Evolutionary conservation across 129 eudicot genomes (phyloP).

Genomic region (Calendula officinalis): DNA sequence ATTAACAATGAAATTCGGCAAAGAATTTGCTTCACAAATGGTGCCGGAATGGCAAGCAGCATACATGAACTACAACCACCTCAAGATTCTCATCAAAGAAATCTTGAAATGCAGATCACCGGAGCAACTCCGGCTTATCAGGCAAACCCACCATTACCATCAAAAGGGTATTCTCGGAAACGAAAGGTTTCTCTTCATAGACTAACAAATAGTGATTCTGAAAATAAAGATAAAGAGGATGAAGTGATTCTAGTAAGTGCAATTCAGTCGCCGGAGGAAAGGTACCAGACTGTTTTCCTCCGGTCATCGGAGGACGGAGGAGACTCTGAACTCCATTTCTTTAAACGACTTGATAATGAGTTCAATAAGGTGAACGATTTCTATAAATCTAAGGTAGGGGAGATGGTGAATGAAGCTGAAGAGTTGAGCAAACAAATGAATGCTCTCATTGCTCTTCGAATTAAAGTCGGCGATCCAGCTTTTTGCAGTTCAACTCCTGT

Average conservation of each 20-base stretch:
- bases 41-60: slow-evolving; percentile 73
- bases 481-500: slow-evolving; percentile 31
- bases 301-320: too few species aligned
- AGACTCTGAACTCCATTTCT: slow-evolving; percentile 42
- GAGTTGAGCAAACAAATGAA: slow-evolving; percentile 57
- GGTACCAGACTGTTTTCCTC: slow-evolving; percentile 9
- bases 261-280: slow-evolving; percentile 13
- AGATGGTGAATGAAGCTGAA: slow-evolving; percentile 42
- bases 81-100: slow-evolving; percentile 43
- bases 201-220: slow-evolving; percentile 14
- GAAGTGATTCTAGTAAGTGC: slow-evolving; percentile 28
- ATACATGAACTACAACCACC: slow-evolving; percentile 41
- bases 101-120: slow-evolving; percentile 19
- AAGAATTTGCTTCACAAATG: slow-evolving; percentile 53
- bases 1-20: slow-evolving; percentile 45
- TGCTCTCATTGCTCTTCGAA: slow-evolving; percentile 52
- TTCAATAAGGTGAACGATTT: slow-evolving; percentile 54
- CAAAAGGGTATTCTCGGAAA: slow-evolving; percentile 3
- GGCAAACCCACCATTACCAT: slow-evolving; percentile 10
- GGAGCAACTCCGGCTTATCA: neutral
- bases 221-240: slow-evolving; percentile 13
- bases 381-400: slow-evolving; percentile 44
- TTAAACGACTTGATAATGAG: slow-evolving; percentile 49
- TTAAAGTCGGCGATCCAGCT: slow-evolving; percentile 41
- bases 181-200: slow-evolving; percentile 37